phyloP scores from a whole-genome alignment of 768 basidiomycete genomes.

The Austroboletus festivus region DNA sequence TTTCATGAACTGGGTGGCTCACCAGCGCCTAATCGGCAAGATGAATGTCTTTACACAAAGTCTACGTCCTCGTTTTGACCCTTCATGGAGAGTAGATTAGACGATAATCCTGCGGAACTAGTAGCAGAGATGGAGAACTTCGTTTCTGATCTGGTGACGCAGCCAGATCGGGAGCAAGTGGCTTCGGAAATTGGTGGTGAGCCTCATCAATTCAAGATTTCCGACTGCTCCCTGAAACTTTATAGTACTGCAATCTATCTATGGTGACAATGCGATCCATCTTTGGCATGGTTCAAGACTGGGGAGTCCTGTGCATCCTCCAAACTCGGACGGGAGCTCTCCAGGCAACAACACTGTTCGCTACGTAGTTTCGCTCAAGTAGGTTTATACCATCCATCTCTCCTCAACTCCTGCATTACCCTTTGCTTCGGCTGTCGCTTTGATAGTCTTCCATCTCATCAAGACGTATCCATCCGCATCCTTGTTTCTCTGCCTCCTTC shows the following conservation, averaged over 20 bases:
- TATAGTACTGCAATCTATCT: conserved; percentile 74
- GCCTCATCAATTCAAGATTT: not conserved
- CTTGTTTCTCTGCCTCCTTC: conserved; percentile 54
- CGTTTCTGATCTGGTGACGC: conserved; percentile 29
- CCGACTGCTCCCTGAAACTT: not conserved
- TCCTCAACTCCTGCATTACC: too few species aligned
- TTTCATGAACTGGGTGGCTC: too few species aligned
- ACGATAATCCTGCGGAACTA: conserved; percentile 11
- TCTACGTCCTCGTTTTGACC: not conserved
- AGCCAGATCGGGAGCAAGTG: conserved; percentile 40
- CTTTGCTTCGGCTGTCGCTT: too few species aligned
- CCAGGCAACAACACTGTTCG: conserved; percentile 44
- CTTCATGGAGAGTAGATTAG: conserved; percentile 17
- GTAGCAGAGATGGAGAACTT: conserved; percentile 23
- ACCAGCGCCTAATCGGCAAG: not conserved
- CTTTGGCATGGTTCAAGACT: conserved; percentile 46
- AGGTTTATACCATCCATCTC: conserved; percentile 24
- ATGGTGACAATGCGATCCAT: conserved; percentile 65
- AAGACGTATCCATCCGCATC: conserved; percentile 48
- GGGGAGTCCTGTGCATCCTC: conserved; percentile 9
- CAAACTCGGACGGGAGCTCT: conserved; percentile 6
- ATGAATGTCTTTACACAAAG: conserved; percentile 8
- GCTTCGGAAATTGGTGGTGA: conserved; percentile 47
- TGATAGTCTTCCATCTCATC: conserved; percentile 52
- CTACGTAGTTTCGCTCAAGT: conserved; percentile 67